Base-by-base conservation (phyloP, 2,329 filamentous ascomycete genomes). In the Penicillium sp. region DNA sequence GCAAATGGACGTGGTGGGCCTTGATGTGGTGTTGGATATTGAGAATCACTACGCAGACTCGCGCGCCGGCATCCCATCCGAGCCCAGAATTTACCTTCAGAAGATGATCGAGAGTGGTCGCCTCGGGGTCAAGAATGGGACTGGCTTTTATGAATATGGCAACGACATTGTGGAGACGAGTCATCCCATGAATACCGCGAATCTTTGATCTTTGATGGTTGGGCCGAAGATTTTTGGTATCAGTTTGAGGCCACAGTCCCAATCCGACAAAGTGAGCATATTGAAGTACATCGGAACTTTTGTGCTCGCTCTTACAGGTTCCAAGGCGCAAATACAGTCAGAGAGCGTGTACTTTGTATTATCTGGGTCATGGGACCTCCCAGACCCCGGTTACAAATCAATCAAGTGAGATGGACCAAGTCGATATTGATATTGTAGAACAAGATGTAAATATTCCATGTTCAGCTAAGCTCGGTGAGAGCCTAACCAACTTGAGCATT, bases 21-120 rank as follows among this genome's bases (percentile, higher is more conserved):
- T 73, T 25, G 69, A 72, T 52, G 68, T 70, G 2, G 66, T 73
- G 0, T 56, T 63, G 11, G 63, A 67, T 36, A 72, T 72, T 47
- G 70, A 73, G 51, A 59, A 67, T 4, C 67, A 71, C 52, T 72
- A 72, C 50, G 59, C 68, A 5, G 56, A 64, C 18, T 59, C 62
- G 33, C 60, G 66, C 9, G 43, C 33, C 3, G 57, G 59, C 2
- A 45, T 70, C 33, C 66, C 66, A 5, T 29, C 24, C 2, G 58
- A 63, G 41, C 67, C 66, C n/a, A 58, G 64, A 26, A 52, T 63
- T 8, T 68, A 61, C 39, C 56, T 71, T 11, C 55, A 61, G 36
- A 46, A 58, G 33, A 66, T 66, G 54, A 51, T 71, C 29, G 46
- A 57, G 9, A 45, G 61, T 12, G 67, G 67, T 1, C 58, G 57